Percentiles rank a stretch among this genome's conserved stretches.
phyloP scores from a whole-genome alignment of 495 filamentous ascomycete genomes.

The Penicillium salamii region DNA sequence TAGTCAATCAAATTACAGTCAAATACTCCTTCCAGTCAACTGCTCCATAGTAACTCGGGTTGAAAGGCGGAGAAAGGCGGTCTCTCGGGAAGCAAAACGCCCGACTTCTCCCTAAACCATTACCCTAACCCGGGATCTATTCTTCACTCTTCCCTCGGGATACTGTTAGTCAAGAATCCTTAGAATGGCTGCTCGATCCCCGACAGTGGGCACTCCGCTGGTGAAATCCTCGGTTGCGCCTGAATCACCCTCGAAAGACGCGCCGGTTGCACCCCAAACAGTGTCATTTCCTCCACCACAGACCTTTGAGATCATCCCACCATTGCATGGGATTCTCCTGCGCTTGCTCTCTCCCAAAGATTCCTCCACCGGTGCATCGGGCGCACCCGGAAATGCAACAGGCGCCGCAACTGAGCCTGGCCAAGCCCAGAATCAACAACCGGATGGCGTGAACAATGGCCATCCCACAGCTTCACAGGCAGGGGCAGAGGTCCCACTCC shows the following conservation, averaged over 20 bases:
- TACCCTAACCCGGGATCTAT: constrained; percentile 23
- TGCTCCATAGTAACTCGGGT: no score
- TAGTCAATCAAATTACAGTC: no score
- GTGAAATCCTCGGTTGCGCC: constrained; percentile 42
- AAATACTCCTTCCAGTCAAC: no score
- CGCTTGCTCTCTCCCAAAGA: constrained; percentile 56
- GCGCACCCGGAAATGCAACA: constrained; percentile 21
- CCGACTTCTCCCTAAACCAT: constrained; percentile 42
- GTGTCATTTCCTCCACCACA: constrained; percentile 51
- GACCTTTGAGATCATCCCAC: constrained; percentile 80
- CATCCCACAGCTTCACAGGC: constrained; percentile 18
- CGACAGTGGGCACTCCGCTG: constrained; percentile 35
- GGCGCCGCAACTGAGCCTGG: constrained; percentile 21
- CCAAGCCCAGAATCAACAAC: constrained; percentile 29
- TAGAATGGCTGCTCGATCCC: constrained; percentile 39
- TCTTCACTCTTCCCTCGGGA: constrained; percentile 16
- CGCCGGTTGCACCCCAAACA: constrained; percentile 49
- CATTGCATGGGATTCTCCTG: constrained; percentile 72
- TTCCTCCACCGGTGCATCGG: constrained; percentile 13
- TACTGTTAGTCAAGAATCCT: constrained; percentile 10
- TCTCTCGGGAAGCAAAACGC: background rate
- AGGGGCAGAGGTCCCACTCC: constrained; percentile 22
- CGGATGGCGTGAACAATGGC: constrained; percentile 19
- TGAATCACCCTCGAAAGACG: constrained; percentile 36
- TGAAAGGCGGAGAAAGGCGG: no score